A percentile compares a stretch with the other conserved stretches of the same genome.
phyloP scores from a whole-genome alignment of 2,329 filamentous ascomycete genomes.

The Colletotrichum sp. region DNA sequence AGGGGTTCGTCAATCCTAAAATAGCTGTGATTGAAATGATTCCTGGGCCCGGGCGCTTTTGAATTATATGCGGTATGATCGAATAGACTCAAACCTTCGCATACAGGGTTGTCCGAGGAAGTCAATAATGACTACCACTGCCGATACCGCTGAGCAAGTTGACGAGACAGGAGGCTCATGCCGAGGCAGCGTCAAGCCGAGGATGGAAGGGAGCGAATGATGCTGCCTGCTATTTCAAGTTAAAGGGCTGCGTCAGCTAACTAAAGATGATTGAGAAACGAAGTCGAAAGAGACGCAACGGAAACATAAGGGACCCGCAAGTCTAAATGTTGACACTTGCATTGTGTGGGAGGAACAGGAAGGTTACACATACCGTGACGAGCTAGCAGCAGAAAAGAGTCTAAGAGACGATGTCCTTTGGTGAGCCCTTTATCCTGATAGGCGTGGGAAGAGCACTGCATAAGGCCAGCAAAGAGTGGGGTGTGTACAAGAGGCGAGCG shows the following conservation, averaged over 20 bases:
- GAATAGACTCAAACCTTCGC: background rate
- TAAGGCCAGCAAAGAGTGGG: constrained; percentile 16
- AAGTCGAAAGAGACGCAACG: background rate
- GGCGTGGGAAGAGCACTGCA: constrained; percentile 9
- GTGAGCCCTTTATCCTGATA: constrained; percentile 10
- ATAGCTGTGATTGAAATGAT: background rate
- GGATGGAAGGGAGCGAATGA: background rate
- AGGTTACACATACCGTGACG: constrained; percentile 11
- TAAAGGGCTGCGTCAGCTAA: background rate
- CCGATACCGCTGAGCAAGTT: background rate
- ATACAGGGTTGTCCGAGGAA: background rate
- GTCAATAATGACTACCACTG: background rate
- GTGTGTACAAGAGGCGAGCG: constrained; percentile 9
- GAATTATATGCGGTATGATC: background rate
- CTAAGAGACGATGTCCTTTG: background rate
- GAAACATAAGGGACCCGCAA: background rate
- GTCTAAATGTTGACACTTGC: constrained; percentile 9
- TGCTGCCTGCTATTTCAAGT: background rate
- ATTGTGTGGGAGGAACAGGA: background rate
- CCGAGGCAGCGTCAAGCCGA: background rate
- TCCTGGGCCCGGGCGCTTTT: background rate
- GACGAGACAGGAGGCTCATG: background rate
- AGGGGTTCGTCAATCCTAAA: background rate
- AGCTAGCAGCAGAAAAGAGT: background rate
- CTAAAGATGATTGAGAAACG: background rate